A percentile compares a stretch with the other conserved stretches of the same genome.
Conservation (phyloP, 2,329 filamentous ascomycete genomes). For the Alternaria tenuissima region DNA sequence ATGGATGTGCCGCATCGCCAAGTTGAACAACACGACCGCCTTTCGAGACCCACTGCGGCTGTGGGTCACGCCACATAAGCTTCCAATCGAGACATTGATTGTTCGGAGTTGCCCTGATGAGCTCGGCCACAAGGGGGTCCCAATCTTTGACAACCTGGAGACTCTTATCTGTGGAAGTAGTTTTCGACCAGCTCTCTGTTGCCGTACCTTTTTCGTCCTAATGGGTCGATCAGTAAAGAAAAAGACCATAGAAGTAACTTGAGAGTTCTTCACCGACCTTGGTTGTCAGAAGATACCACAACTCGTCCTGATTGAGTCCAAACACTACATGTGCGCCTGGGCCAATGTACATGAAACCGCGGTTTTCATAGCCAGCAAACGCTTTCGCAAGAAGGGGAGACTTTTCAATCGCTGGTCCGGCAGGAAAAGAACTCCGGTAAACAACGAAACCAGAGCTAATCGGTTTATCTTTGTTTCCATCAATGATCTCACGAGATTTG, state of each 20-base stretch:
- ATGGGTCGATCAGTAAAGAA: not conserved
- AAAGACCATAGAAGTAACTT: too few species aligned
- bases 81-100: too few species aligned
- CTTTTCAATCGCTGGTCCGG: not conserved
- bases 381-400: slow-evolving; percentile 9
- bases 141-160: slow-evolving; percentile 11
- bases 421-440: not conserved
- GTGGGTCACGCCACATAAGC: too few species aligned
- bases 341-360: not conserved
- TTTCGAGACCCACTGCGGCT: too few species aligned
- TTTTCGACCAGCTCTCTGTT: not conserved
- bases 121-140: slow-evolving; percentile 3
- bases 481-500: too few species aligned
- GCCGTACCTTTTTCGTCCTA: not conserved
- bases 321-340: not conserved
- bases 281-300: too few species aligned
- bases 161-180: not conserved
- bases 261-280: too few species aligned
- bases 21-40: too few species aligned
- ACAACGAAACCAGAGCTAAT: slow-evolving; percentile 10
- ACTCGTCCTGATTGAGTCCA: not conserved
- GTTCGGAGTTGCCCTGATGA: too few species aligned
- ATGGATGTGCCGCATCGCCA: too few species aligned
- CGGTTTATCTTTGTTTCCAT: not conserved
- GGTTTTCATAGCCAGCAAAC: not conserved